Base-by-base conservation (phyloP, 257 asterid species). In the Dorcoceras hygrometricum region DNA sequence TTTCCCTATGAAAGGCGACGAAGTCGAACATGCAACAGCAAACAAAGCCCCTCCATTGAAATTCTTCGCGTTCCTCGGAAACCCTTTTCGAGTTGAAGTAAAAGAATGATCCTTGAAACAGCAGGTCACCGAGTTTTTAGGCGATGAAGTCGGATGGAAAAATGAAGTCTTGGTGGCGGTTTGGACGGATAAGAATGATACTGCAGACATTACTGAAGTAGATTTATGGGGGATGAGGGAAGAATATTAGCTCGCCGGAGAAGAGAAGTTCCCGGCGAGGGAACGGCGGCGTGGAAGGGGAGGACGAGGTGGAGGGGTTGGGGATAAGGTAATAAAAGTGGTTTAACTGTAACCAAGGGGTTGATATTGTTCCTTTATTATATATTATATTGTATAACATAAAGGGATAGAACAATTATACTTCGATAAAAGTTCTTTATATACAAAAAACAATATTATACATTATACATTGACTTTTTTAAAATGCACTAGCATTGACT, bases 1-100 rank as follows among this genome's bases (percentile, higher is more conserved):
- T 79, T 88, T 87, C 20, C 98, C 97, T 1, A 84, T 73, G 27
- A 93, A 85, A 50, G 94, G 86, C 46, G 87, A 76, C 7, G 92
- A 80, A 63, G 86, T 86, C 1, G 97, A 90, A 75, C 95, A 90
- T 16, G 90, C 92, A 26, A 73, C 83, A 6, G 78, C 75, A 16
- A 50, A 23, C 73, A 74, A 68, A 55, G 80, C 67, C 22, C 87
- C 77, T 18, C 83, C 80, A 1, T 53, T 73, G 14, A 25, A 62
- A 32, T 69, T 53, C 67, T 25, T 73, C 66, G 26, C 23, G 25
- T 62, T 68, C 61, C 77, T 72, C 4, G 55, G 62, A 0, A 72
- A 1, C 63, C 59, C 63, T 36, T 72, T 71, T 22, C 66, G 72
- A 63, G 63, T 61, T 29, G 67, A 68, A 31, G 75, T 39, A 28